Evolutionary conservation across 1,139 yeast species (phyloP), one percentile per base, ranked within the genome.

Genomic region (Candida glucosophila): DNA sequence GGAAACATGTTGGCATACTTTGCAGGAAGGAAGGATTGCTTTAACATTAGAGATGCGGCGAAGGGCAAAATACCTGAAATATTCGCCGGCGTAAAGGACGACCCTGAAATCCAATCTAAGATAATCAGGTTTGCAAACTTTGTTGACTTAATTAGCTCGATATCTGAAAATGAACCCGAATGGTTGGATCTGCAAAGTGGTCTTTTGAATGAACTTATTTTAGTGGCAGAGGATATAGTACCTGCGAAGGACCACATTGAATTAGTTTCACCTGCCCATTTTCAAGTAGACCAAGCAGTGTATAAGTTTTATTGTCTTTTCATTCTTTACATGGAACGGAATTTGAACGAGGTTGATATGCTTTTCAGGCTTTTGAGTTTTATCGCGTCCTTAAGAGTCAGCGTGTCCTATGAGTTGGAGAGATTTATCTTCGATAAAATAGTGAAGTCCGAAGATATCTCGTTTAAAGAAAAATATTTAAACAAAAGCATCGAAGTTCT

Each of bases 211-310:
- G 55, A 58, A 5, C 50, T 77, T 27, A 60, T 72, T 2, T 51
- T 58, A 1, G 42, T 70, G 20, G 57, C 65, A 0, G 71, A 63
- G 26, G 59, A 60, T 22, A 64, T 77, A 10, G 48, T 58, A 2
- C 46, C 54, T 3, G 55, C 70, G 20, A 58, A 66, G 28, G 44
- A 46, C 19, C 39, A 51, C 0, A 58, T 72, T 2, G 52, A 73
- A 2, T 53, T 73, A 27, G 65, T 73, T 1, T 76, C 88, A 0
- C 63, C 79, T 2, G 56, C 75, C 13, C 83, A 75, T 33, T 69
- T 85, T 45, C 85, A 79, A 44, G 65, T 81, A n/a, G 80, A 72
- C 27, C 90, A 80, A 42, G 74, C 92, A 0, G 57, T 80, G 20
- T 67, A 66, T 14, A 76, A 67, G 26, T 60, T 82, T 20, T 92